phyloP scores from a whole-genome alignment of 257 asterid genomes.

The Fraxinus excelsior region DNA sequence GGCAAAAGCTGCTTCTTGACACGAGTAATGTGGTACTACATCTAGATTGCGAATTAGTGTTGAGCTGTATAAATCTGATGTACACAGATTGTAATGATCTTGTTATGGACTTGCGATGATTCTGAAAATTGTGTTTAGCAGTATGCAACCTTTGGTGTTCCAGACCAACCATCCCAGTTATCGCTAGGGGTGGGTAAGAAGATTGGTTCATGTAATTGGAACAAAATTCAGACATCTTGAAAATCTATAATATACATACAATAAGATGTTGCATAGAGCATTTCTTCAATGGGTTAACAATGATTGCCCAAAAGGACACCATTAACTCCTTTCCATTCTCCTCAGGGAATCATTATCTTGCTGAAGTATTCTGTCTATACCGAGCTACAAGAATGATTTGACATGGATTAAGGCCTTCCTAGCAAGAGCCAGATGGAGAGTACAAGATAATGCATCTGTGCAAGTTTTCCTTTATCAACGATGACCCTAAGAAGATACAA shows the following conservation, averaged over 20 bases:
- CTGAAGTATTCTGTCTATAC: neutral
- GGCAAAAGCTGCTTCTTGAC: neutral
- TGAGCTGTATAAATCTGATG: neutral
- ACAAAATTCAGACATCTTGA: slow-evolving; percentile 6
- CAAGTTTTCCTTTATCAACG: neutral
- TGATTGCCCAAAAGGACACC: no score
- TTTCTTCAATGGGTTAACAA: neutral
- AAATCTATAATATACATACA: slow-evolving; percentile 34
- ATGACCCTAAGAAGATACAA: neutral
- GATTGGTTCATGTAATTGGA: no score
- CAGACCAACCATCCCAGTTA: no score
- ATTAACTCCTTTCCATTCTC: neutral
- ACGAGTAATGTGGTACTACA: neutral
- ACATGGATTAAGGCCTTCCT: neutral
- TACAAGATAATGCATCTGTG: slow-evolving; percentile 14
- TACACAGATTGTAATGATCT: neutral
- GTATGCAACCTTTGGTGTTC: no score
- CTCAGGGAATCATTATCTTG: neutral
- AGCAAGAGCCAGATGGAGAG: neutral
- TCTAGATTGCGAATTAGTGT: neutral
- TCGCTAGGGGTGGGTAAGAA: no score
- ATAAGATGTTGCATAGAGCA: slow-evolving; percentile 18
- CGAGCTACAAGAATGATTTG: neutral
- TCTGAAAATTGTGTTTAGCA: no score
- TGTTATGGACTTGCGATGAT: no score